phyloP scores from a whole-genome alignment of 768 basidiomycete genomes.

The Suillus tomentosus region DNA sequence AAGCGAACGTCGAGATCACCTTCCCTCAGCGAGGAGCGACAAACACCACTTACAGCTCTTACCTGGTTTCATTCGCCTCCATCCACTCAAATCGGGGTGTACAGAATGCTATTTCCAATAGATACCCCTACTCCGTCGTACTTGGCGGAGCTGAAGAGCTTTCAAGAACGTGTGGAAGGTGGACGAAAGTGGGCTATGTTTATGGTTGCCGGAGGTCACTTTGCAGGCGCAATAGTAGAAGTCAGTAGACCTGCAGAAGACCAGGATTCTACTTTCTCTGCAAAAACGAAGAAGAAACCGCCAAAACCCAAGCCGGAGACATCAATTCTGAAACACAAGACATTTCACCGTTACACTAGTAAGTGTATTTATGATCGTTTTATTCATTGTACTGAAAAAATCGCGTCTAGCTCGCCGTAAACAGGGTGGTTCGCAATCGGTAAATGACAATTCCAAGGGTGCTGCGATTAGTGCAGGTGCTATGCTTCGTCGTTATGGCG shows the following conservation, averaged over 20 bases:
- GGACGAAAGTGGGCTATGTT: slow-evolving; percentile 91
- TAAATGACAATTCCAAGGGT: slow-evolving; percentile 92
- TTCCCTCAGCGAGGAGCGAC: slow-evolving; percentile 45
- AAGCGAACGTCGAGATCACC: slow-evolving; percentile 48
- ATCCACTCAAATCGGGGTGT: slow-evolving; percentile 87
- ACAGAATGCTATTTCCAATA: slow-evolving; percentile 71
- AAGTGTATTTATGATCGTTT: slow-evolving; percentile 33
- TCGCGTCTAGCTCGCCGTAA: slow-evolving; percentile 80
- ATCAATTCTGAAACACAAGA: slow-evolving; percentile 87
- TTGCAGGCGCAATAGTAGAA: slow-evolving; percentile 87
- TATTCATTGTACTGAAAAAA: slow-evolving; percentile 14
- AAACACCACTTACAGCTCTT: slow-evolving; percentile 62
- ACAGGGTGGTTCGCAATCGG: slow-evolving; percentile 92
- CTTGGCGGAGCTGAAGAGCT: slow-evolving; percentile 59
- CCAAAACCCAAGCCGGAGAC: slow-evolving; percentile 74
- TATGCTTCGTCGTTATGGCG: slow-evolving; percentile 90
- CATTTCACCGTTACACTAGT: slow-evolving; percentile 99
- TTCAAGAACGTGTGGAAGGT: slow-evolving; percentile 56
- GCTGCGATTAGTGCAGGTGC: slow-evolving; percentile 95
- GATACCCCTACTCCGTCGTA: slow-evolving; percentile 44
- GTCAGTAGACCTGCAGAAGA: slow-evolving; percentile 60
- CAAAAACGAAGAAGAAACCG: slow-evolving; percentile 51
- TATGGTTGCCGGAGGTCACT: slow-evolving; percentile 97
- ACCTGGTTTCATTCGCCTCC: slow-evolving; percentile 91
- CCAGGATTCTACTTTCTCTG: slow-evolving; percentile 36